A percentile compares a stretch with the other conserved stretches of the same genome.
Conservation (phyloP, 768 basidiomycete species). For the Ramaria rubella region DNA sequence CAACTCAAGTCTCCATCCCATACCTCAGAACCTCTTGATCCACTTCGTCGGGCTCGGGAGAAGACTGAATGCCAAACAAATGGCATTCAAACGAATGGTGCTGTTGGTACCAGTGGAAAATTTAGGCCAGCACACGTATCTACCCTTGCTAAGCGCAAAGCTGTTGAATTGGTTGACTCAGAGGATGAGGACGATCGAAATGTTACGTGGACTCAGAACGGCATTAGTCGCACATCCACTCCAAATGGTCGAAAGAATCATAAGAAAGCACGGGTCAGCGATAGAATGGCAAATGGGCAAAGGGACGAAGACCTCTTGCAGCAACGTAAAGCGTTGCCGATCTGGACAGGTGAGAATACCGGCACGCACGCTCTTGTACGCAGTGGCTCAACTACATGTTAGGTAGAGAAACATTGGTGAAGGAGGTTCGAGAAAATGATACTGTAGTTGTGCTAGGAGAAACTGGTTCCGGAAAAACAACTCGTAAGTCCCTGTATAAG, state of each 20-base stretch:
- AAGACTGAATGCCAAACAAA: not conserved
- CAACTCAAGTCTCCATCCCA: not conserved
- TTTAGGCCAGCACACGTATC: not conserved
- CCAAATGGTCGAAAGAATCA: constrained; percentile 6
- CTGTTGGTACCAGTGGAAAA: not conserved
- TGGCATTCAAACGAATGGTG: not conserved
- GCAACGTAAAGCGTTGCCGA: constrained; percentile 68
- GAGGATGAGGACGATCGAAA: constrained; percentile 24
- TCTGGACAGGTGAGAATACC: constrained; percentile 60
- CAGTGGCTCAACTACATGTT: not conserved
- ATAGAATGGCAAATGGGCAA: not conserved
- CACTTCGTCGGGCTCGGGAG: not conserved
- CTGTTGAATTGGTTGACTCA: constrained; percentile 22
- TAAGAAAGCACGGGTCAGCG: constrained; percentile 13
- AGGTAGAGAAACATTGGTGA: constrained; percentile 73
- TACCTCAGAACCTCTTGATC: not conserved
- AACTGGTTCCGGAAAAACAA: constrained; percentile 98
- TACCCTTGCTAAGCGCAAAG: constrained; percentile 16
- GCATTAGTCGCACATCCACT: constrained; percentile 7
- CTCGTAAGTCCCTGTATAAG: constrained; percentile 62
- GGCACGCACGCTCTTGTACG: no score
- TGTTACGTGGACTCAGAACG: constrained; percentile 3
- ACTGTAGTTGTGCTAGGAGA: constrained; percentile 90
- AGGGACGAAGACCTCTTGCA: constrained; percentile 38
- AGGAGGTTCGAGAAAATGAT: constrained; percentile 69